Conservation (phyloP, 2,329 filamentous ascomycete genomes). For the Alternaria sp. region DNA sequence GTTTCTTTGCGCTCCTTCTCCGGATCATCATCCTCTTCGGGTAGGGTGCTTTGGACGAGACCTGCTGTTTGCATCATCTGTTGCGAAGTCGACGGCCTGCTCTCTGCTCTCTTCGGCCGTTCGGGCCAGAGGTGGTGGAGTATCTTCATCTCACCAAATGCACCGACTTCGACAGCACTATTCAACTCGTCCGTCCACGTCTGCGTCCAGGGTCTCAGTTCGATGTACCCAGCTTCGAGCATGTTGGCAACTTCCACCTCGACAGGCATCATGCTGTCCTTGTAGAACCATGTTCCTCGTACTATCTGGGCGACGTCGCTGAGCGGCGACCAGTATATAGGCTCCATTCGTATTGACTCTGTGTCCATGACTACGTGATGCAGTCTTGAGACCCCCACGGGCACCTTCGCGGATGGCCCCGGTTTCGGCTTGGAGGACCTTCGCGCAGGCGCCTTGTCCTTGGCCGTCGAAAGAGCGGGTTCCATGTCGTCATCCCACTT, state of each 20-base stretch:
- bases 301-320: conserved; percentile 85
- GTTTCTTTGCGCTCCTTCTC: conserved; percentile 53
- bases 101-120: conserved; percentile 61
- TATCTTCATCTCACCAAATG: conserved; percentile 89
- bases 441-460: conserved; percentile 37
- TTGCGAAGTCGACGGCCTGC: conserved; percentile 51
- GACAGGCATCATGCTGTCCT: conserved; percentile 90
- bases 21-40: conserved; percentile 48
- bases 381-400: conserved; percentile 87
- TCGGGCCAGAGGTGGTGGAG: conserved; percentile 82
- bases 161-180: conserved; percentile 88
- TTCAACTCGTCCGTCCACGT: conserved; percentile 92
- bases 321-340: conserved; percentile 96
- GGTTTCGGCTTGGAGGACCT: conserved; percentile 29
- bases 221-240: conserved; percentile 87
- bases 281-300: conserved; percentile 96
- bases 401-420: conserved; percentile 65
- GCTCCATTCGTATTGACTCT: conserved; percentile 74
- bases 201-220: conserved; percentile 85
- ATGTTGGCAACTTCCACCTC: conserved; percentile 87
- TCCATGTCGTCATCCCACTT: conserved; percentile 55
- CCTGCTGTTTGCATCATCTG: conserved; percentile 37
- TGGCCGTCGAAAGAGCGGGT: conserved; percentile 36
- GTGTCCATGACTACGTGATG: conserved; percentile 84
- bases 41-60: conserved; percentile 41